phyloP scores from a whole-genome alignment of 208 protist species.

The Wallacemonas collosoma region DNA sequence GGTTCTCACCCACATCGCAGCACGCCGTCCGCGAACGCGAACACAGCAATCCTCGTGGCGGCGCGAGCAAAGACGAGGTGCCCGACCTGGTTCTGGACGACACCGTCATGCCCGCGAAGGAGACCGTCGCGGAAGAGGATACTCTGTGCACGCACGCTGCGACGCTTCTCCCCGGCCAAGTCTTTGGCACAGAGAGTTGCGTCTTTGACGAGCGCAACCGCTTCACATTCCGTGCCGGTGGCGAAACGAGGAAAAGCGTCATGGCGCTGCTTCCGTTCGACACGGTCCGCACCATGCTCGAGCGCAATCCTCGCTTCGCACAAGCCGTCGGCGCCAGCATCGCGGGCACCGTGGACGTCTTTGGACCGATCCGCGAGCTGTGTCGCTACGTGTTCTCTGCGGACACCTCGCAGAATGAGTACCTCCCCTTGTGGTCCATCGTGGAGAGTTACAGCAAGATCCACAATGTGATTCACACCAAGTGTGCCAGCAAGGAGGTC shows the following conservation, averaged over 20 bases:
- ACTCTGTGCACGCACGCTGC: slow-evolving; percentile 52
- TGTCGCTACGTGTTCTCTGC: slow-evolving; percentile 81
- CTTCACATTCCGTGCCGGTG: slow-evolving; percentile 58
- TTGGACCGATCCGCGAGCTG: slow-evolving; percentile 76
- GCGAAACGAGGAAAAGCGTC: slow-evolving; percentile 54
- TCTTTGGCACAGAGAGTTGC: slow-evolving; percentile 75
- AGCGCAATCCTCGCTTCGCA: slow-evolving; percentile 55
- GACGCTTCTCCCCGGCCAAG: slow-evolving; percentile 54
- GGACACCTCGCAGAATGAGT: slow-evolving; percentile 67
- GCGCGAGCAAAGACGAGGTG: slow-evolving; percentile 1
- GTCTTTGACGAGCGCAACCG: slow-evolving; percentile 58
- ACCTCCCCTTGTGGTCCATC: slow-evolving; percentile 81
- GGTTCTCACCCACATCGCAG: slow-evolving; percentile 23
- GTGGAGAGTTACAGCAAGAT: slow-evolving; percentile 80
- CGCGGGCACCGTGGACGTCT: slow-evolving; percentile 62
- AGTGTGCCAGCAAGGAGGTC: slow-evolving; percentile 66
- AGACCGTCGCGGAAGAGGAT: slow-evolving; percentile 23
- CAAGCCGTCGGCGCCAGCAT: slow-evolving; percentile 71
- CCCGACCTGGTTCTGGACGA: slow-evolving; percentile 10
- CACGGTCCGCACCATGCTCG: slow-evolving; percentile 37
- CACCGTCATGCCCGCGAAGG: slow-evolving; percentile 17
- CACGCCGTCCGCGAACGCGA: not conserved
- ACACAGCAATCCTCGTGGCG: not conserved
- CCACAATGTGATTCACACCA: slow-evolving; percentile 88
- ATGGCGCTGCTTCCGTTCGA: slow-evolving; percentile 62